Percentiles rank a stretch among this genome's conserved stretches.
Evolutionary conservation across 176 grass and related monocot species (phyloP).

Genomic region (Areca catechu): DNA sequence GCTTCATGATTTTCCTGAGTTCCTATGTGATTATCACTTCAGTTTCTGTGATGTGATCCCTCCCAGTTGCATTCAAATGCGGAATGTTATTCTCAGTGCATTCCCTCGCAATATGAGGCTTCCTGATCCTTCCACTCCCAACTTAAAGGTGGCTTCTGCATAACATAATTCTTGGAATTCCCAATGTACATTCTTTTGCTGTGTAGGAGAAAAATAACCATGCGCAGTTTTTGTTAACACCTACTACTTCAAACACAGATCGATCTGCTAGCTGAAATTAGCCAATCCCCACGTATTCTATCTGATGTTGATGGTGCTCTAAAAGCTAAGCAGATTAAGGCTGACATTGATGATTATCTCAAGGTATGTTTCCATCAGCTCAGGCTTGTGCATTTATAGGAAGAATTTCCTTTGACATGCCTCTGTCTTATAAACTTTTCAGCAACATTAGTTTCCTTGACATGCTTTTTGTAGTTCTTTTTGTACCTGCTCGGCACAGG

Average conservation of each 20-base stretch:
- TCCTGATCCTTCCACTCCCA: conserved; percentile 92
- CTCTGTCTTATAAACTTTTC: too few relatives aligned
- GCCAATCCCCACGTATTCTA: conserved; percentile 67
- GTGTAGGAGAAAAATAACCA: neutral
- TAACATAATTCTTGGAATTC: conserved; percentile 8
- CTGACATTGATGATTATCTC: conserved; percentile 88
- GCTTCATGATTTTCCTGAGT: conserved; percentile 94
- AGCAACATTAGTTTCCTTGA: too few relatives aligned
- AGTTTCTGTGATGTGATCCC: conserved; percentile 98
- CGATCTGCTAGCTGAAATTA: conserved; percentile 89
- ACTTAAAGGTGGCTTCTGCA: conserved; percentile 62
- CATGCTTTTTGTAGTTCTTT: too few relatives aligned
- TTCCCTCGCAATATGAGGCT: conserved; percentile 98
- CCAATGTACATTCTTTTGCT: neutral
- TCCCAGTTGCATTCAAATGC: conserved; percentile 92
- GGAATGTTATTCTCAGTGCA: conserved; percentile 95
- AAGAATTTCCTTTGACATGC: too few relatives aligned
- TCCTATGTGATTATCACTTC: conserved; percentile 95
- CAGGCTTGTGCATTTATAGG: too few relatives aligned
- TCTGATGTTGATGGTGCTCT: conserved; percentile 78
- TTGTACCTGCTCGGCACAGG: neutral
- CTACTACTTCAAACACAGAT: conserved; percentile 51
- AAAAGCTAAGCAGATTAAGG: conserved; percentile 82
- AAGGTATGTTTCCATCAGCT: conserved; percentile 43
- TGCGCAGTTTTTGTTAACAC: neutral